Evolutionary conservation across 768 basidiomycete genomes (phyloP).

Genomic region (Pleurotus tuoliensis): DNA sequence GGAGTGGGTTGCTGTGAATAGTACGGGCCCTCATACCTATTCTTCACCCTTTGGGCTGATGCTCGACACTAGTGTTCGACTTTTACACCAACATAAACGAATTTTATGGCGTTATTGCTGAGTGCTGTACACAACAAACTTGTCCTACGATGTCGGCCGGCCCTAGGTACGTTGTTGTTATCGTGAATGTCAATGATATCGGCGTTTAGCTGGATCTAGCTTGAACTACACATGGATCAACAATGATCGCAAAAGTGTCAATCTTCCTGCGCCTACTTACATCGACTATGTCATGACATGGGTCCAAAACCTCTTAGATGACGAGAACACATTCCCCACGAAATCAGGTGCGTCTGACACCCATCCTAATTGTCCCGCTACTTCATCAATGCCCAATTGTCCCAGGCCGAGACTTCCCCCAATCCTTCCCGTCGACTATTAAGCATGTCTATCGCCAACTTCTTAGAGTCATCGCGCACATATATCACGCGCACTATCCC

Average conservation of each 20-base stretch:
- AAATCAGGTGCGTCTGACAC: slow-evolving; percentile 72
- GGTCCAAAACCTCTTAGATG: slow-evolving; percentile 93
- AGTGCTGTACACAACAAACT: slow-evolving; percentile 86
- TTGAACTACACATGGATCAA: slow-evolving; percentile 99
- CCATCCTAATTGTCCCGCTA: slow-evolving; percentile 35
- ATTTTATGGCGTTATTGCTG: slow-evolving; percentile 93
- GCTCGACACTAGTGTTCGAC: slow-evolving; percentile 71
- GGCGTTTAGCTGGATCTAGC: slow-evolving; percentile 33
- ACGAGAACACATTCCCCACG: slow-evolving; percentile 90
- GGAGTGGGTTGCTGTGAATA: slow-evolving; percentile 85
- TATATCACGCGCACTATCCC: slow-evolving; percentile 93
- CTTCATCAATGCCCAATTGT: background rate
- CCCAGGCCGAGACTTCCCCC: slow-evolving; percentile 85
- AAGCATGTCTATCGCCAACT: slow-evolving; percentile 97
- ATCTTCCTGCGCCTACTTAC: slow-evolving; percentile 92
- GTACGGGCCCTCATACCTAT: slow-evolving; percentile 42
- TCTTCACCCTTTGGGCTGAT: background rate
- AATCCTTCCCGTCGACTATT: slow-evolving; percentile 81
- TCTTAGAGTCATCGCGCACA: slow-evolving; percentile 94
- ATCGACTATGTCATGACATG: slow-evolving; percentile 99
- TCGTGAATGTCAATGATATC: background rate
- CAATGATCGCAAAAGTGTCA: slow-evolving; percentile 86
- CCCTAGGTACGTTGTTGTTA: slow-evolving; percentile 55
- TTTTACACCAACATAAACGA: slow-evolving; percentile 97
- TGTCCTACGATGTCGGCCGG: slow-evolving; percentile 96